Evolutionary conservation across 129 eudicot species (phyloP), one percentile per base, ranked within the genome.

Genomic region (Artemisia annua): DNA sequence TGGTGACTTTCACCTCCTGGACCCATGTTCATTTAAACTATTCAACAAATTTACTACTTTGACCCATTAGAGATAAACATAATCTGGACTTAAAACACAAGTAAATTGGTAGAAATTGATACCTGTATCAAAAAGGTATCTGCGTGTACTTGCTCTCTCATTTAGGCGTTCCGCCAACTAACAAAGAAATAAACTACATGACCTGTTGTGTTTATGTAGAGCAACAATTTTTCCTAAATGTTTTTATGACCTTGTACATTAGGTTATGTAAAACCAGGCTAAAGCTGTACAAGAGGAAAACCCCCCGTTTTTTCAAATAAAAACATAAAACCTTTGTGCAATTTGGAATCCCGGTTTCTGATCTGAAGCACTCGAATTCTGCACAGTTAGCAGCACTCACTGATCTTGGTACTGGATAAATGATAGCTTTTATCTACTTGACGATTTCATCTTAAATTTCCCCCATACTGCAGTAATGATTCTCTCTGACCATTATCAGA

Each of bases 401-500:
- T 44, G 19, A 75, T 26, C 26, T 75, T 22, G 50, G 15, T 66
- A 75, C 68, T 54, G 48, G 72, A 70, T 71, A 35, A 52, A 61
- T 61, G 12, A 14, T 15, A 10, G 16, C 16, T 75, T 39, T 50
- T 35, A 86, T 58, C 80, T 81, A 55, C 46, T 8, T 39, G 46
- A 39, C 46, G 11, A 7, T 39, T 7, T 39, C 46, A 39, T 39
- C 46, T 39, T 39, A 67, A 78, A 49, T 72, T 80, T 43, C 76
- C 74, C 32, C 79, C 85, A 26, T 78, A 71, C 16, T 73, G 88
- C 73, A 88, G 67, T 57, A 86, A 80, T 17, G 88, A 79, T 79
- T 91, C 96, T 61, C 88, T 79, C 72, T 88, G 97, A 65, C 90
- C 92, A 70, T 87, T 83, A 52, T 82, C 85, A 4, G 13, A 16